These are phyloP conservation scores for Claviceps maximensis DNA, from an alignment of 2,329 filamentous ascomycete species.

Conservation along the genomic window DNA sequence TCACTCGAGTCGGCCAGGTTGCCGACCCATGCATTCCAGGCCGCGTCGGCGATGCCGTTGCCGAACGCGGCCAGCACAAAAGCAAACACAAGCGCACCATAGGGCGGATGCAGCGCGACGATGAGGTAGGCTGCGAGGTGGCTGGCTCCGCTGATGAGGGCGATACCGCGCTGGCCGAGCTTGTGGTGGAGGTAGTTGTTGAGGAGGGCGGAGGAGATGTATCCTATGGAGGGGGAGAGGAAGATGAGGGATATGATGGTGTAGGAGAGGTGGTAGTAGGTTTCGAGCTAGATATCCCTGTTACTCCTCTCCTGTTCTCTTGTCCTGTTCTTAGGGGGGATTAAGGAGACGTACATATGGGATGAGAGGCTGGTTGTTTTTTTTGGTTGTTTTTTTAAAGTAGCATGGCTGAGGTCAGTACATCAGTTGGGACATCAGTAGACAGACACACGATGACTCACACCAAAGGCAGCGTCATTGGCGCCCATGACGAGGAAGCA, in stretches of 20 bases:
- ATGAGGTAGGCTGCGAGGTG: constrained; percentile 50
- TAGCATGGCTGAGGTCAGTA: neutral
- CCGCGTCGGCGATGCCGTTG: constrained; percentile 47
- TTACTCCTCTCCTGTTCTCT: no score
- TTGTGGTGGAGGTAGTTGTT: constrained; percentile 48
- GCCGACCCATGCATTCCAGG: constrained; percentile 39
- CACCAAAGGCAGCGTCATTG: neutral
- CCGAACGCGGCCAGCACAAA: constrained; percentile 54
- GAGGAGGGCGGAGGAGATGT: constrained; percentile 44
- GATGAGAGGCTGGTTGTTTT: neutral
- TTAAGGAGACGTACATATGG: neutral
- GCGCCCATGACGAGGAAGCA: neutral
- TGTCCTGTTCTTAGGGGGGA: no score
- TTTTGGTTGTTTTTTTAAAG: neutral
- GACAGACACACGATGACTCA: neutral
- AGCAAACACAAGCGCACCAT: constrained; percentile 47
- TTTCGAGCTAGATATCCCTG: constrained; percentile 33
- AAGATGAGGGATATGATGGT: constrained; percentile 50
- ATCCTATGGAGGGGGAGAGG: constrained; percentile 50
- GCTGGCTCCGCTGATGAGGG: constrained; percentile 45
- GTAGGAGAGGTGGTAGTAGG: constrained; percentile 46
- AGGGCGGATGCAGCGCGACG: constrained; percentile 49
- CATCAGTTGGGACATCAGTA: neutral
- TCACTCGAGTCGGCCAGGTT: constrained; percentile 57
- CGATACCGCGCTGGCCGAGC: constrained; percentile 53